Evolutionary conservation across 106 monocot species (phyloP).

Genomic region (Allium cepa): DNA sequence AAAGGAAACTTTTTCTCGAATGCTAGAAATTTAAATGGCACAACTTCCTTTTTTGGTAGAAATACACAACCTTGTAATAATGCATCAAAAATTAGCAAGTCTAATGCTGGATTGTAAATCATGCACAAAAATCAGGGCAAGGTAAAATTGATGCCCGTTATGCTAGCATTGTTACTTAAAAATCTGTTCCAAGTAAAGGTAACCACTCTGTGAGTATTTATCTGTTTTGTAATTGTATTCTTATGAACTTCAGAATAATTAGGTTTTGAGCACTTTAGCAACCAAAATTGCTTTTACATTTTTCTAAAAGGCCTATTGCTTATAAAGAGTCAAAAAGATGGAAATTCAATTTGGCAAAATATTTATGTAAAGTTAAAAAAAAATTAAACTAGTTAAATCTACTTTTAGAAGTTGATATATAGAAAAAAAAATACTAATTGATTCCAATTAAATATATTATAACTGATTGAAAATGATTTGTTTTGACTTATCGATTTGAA

Average conservation of each 20-base stretch:
- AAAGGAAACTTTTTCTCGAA: constrained; percentile 55
- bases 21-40: constrained; percentile 53
- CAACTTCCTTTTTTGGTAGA: constrained; percentile 56
- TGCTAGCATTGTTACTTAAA: constrained; percentile 16
- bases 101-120: constrained; percentile 29
- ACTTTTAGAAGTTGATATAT: too few species aligned
- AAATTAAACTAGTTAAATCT: too few species aligned
- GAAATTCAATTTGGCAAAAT: too few species aligned
- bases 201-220: constrained; percentile 54
- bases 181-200: constrained; percentile 33
- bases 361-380: too few species aligned
- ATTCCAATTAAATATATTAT: too few species aligned
- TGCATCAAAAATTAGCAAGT: constrained; percentile 40
- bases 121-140: background rate
- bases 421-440: too few species aligned
- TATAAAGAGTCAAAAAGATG: too few species aligned
- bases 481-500: background rate
- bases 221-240: background rate
- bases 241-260: too few species aligned
- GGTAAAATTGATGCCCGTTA: constrained; percentile 4
- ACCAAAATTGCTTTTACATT: too few species aligned
- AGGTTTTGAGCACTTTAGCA: too few species aligned
- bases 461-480: too few species aligned
- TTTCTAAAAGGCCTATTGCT: too few species aligned
- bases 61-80: constrained; percentile 30